Percentiles rank a stretch among this genome's conserved stretches.
Conservation (phyloP, 257 asterid species). For the Vinca minor region DNA sequence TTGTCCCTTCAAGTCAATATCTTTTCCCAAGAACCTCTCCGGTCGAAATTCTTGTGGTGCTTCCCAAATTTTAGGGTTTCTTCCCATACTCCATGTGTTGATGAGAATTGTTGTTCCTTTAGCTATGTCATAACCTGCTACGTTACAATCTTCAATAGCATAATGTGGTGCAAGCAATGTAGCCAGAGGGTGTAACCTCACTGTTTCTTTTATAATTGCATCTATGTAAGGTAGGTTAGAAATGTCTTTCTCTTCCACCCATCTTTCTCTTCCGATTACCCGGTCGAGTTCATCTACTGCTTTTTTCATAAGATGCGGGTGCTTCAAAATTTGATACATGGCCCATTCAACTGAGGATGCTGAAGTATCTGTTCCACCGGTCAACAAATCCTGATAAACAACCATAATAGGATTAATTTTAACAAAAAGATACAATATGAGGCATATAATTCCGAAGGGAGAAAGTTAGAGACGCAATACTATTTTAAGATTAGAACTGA, state of each 20-base stretch:
- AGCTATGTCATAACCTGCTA: slow-evolving; percentile 29
- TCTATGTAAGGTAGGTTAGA: slow-evolving; percentile 27
- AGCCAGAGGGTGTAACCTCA: slow-evolving; percentile 39
- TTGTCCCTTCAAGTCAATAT: slow-evolving; percentile 27
- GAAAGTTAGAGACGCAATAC: too few species aligned
- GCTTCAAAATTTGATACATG: slow-evolving; percentile 60
- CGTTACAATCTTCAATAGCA: slow-evolving; percentile 51
- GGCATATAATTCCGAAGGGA: too few species aligned
- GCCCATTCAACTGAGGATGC: slow-evolving; percentile 92
- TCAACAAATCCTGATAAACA: slow-evolving; percentile 47
- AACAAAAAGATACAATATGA: too few species aligned
- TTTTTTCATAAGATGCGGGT: slow-evolving; percentile 44
- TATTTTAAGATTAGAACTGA: too few species aligned
- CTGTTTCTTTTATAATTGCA: slow-evolving; percentile 36
- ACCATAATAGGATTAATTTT: too few species aligned
- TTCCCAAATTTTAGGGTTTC: slow-evolving; percentile 36
- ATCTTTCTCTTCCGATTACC: slow-evolving; percentile 42
- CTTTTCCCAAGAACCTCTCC: slow-evolving; percentile 27
- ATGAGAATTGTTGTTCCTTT: slow-evolving; percentile 30
- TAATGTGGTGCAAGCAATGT: slow-evolving; percentile 64
- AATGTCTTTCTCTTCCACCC: slow-evolving; percentile 42
- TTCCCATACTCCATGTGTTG: slow-evolving; percentile 28
- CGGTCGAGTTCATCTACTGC: slow-evolving; percentile 66
- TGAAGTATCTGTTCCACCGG: slow-evolving; percentile 88
- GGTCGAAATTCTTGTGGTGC: slow-evolving; percentile 33